phyloP scores from a whole-genome alignment of 1,139 yeast species.

The Candida glucosophila region DNA sequence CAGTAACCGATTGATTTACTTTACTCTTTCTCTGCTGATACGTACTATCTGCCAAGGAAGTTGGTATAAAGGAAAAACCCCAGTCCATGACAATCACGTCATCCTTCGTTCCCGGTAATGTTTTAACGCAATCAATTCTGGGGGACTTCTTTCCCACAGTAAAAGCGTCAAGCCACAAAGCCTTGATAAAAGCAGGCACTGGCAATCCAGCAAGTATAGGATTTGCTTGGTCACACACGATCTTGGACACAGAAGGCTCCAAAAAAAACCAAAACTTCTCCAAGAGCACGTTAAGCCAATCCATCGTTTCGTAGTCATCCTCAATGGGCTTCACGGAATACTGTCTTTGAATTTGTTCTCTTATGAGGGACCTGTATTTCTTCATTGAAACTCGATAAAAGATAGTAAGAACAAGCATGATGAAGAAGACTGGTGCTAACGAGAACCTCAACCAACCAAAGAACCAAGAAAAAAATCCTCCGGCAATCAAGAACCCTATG shows the following conservation, averaged over 20 bases:
- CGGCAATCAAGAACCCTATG: slow-evolving; percentile 56
- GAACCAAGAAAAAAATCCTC: slow-evolving; percentile 67
- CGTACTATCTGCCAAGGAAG: slow-evolving; percentile 73
- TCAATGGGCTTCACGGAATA: slow-evolving; percentile 73
- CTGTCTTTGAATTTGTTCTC: slow-evolving; percentile 82
- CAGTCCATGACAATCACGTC: slow-evolving; percentile 97
- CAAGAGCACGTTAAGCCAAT: slow-evolving; percentile 83
- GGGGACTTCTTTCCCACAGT: slow-evolving; percentile 95
- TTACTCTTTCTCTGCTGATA: slow-evolving; percentile 74
- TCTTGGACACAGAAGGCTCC: slow-evolving; percentile 86
- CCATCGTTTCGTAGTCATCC: slow-evolving; percentile 85
- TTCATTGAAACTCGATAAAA: slow-evolving; percentile 79
- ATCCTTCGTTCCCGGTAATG: slow-evolving; percentile 77
- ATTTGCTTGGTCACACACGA: slow-evolving; percentile 78
- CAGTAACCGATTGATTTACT: slow-evolving; percentile 71
- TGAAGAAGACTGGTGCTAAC: slow-evolving; percentile 70
- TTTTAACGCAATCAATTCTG: slow-evolving; percentile 80
- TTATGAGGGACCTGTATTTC: slow-evolving; percentile 61
- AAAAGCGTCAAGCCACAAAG: slow-evolving; percentile 78
- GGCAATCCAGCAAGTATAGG: slow-evolving; percentile 65
- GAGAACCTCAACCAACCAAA: slow-evolving; percentile 73
- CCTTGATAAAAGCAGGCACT: slow-evolving; percentile 76
- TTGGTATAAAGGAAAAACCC: slow-evolving; percentile 87
- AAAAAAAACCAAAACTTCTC: slow-evolving; percentile 86
- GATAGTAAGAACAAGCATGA: slow-evolving; percentile 51